A percentile compares a stretch with the other conserved stretches of the same genome.
phyloP scores from a whole-genome alignment of 441 rosid species.

The Cnidoscolus chayamansa region DNA sequence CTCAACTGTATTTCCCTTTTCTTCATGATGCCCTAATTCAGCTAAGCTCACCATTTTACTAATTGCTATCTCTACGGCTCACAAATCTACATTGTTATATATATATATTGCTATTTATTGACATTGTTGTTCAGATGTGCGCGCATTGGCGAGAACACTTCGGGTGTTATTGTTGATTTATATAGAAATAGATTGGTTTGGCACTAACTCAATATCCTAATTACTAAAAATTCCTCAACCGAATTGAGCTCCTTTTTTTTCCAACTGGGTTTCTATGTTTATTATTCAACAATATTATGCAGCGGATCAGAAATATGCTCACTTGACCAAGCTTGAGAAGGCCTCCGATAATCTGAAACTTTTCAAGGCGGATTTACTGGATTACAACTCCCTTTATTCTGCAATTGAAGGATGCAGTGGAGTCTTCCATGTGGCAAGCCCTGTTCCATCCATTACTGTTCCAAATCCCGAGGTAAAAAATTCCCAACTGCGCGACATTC shows the following conservation, averaged over 20 bases:
- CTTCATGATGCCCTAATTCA: no score
- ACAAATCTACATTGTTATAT: no score
- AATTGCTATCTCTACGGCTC: no score
- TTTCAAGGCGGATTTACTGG: slow-evolving; percentile 60
- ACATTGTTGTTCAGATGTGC: no score
- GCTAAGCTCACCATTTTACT: no score
- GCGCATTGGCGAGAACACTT: no score
- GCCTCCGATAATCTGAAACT: slow-evolving; percentile 59
- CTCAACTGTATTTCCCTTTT: no score
- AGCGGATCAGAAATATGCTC: slow-evolving; percentile 55
- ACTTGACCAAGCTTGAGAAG: slow-evolving; percentile 52
- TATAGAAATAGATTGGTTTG: no score
- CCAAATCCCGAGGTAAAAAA: slow-evolving; percentile 56
- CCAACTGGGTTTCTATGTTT: not conserved
- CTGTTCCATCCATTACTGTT: slow-evolving; percentile 46
- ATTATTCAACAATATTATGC: slow-evolving; percentile 1
- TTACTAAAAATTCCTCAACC: no score
- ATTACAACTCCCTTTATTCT: slow-evolving; percentile 38
- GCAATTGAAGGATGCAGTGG: slow-evolving; percentile 58
- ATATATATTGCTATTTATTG: no score
- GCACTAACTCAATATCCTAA: no score
- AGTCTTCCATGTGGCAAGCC: slow-evolving; percentile 68
- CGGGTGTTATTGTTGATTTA: no score
- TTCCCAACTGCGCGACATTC: not conserved
- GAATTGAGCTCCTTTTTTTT: not conserved